Conservation (phyloP, 2,329 filamentous ascomycete species). For the Trichoderma hamatum region DNA sequence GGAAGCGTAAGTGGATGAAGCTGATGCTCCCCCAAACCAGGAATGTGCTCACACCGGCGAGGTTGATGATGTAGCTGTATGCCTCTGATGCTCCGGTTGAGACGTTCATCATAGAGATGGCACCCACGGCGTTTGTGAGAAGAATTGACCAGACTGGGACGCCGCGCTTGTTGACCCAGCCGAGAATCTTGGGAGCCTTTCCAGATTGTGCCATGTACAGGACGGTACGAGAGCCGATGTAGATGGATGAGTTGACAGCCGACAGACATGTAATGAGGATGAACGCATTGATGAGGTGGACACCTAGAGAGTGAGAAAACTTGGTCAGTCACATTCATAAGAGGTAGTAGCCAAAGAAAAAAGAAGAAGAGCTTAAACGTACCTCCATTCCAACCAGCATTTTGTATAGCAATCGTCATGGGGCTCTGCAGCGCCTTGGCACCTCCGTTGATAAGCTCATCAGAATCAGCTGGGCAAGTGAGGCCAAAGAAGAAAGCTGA, state of each 20-base stretch:
- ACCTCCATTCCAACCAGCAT: conserved; percentile 72
- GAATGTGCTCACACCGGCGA: conserved; percentile 71
- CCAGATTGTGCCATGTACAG: conserved; percentile 74
- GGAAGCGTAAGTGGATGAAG: conserved; percentile 73
- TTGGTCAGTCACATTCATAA: background rate
- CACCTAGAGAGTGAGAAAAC: conserved; percentile 40
- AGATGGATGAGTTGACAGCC: conserved; percentile 75
- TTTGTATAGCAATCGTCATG: conserved; percentile 74
- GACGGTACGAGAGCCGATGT: conserved; percentile 74
- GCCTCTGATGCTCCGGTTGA: conserved; percentile 67
- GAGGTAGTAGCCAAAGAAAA: no score
- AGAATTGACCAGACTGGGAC: conserved; percentile 64
- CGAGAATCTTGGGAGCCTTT: conserved; percentile 71
- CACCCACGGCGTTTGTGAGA: conserved; percentile 70
- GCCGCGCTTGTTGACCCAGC: conserved; percentile 67
- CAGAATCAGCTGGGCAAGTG: conserved; percentile 70
- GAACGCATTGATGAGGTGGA: conserved; percentile 77
- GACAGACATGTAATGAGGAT: conserved; percentile 74
- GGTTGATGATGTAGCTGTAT: conserved; percentile 70
- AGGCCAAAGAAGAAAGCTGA: conserved; percentile 75
- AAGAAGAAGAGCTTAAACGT: background rate
- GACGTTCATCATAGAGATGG: conserved; percentile 75
- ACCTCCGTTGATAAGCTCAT: conserved; percentile 61
- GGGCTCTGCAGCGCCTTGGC: conserved; percentile 70
- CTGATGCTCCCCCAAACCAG: conserved; percentile 72